Evolutionary conservation across 2,329 filamentous ascomycete genomes (phyloP), one percentile per base, ranked within the genome.

Genomic region (Pyricularia grisea): DNA sequence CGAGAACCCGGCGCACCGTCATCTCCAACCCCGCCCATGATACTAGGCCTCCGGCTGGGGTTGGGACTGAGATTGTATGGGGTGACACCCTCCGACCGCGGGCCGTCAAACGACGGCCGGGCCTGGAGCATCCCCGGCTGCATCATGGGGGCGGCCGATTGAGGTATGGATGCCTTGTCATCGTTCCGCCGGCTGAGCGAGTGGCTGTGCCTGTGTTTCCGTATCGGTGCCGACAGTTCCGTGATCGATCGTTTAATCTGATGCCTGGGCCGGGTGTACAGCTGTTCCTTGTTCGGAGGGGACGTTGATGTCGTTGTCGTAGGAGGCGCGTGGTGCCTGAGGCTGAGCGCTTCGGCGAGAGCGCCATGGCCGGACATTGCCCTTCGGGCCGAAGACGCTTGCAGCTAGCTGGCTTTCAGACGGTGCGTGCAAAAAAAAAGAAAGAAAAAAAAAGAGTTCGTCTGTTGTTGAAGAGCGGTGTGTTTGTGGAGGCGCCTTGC

Each of bases 191-290:
- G 76, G 68, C 78, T 74, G 58, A 27, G 20, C 28, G 65, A 77
- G 69, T 79, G 77, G 69, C 81, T 80, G 68, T 78, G 75, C 12
- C 76, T 74, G 67, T 77, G 76, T 71, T 79, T 77, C 69, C 78
- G 80, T 70, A 80, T 78, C 27, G 85, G 83, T 50, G 83, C 81
- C 28, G 84, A 79, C 67, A 86, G 73, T 72, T 87, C 85, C 64
- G 82, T 83, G 70, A 87, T 81, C 65, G 87, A 88, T 42, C 85
- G 82, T 70, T 81, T 84, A 70, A 87, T 79, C 72, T 85, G 84
- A 73, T 87, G 86, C 70, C 81, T 82, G 28, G 80, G 76, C 27
- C 79, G 77, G 66, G 76, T 74, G 72, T 74, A 73, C 69, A 73
- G 75, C 60, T 66, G 65, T 17, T 27, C 20, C 23, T n/a, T 31